A percentile compares a stretch with the other conserved stretches of the same genome.
phyloP scores from a whole-genome alignment of 345 rosid species.

The Hibiscus syriacus region DNA sequence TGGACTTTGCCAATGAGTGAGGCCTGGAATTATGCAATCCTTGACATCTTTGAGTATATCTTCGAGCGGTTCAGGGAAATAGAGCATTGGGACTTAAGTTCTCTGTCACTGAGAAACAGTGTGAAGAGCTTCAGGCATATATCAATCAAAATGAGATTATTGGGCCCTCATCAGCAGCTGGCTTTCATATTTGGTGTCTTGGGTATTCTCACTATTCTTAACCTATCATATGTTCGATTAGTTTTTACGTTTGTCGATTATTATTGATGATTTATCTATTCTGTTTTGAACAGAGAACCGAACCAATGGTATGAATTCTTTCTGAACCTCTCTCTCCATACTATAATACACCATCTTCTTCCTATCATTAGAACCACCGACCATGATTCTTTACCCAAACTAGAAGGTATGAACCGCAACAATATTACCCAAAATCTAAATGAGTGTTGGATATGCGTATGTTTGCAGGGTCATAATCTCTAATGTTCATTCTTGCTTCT shows the following conservation, averaged over 20 bases:
- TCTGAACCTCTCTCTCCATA: too few species aligned
- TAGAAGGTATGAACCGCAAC: too few species aligned
- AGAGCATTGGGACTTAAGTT: not conserved
- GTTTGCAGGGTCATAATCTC: not conserved
- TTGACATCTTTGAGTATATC: slow-evolving; percentile 1
- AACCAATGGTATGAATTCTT: too few species aligned
- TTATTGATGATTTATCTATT: too few species aligned
- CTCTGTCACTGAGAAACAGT: not conserved
- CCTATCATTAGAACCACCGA: too few species aligned
- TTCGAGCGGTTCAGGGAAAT: slow-evolving; percentile 13
- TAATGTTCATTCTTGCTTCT: not conserved
- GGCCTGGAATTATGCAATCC: slow-evolving; percentile 15
- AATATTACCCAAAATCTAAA: not conserved
- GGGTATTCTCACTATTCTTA: slow-evolving; percentile 26
- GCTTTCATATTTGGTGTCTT: slow-evolving; percentile 61
- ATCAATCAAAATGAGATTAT: slow-evolving; percentile 28
- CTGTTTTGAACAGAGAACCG: too few species aligned
- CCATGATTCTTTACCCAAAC: too few species aligned
- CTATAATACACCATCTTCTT: too few species aligned
- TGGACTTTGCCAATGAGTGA: slow-evolving; percentile 35
- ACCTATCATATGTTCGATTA: not conserved
- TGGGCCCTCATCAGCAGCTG: slow-evolving; percentile 24
- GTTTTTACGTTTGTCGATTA: not conserved
- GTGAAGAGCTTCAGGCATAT: not conserved
- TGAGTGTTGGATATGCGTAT: not conserved